Percentiles rank a stretch among this genome's conserved stretches.
Conservation (phyloP, 176 grass and related monocot genomes). For the Paspalum vaginatum region DNA sequence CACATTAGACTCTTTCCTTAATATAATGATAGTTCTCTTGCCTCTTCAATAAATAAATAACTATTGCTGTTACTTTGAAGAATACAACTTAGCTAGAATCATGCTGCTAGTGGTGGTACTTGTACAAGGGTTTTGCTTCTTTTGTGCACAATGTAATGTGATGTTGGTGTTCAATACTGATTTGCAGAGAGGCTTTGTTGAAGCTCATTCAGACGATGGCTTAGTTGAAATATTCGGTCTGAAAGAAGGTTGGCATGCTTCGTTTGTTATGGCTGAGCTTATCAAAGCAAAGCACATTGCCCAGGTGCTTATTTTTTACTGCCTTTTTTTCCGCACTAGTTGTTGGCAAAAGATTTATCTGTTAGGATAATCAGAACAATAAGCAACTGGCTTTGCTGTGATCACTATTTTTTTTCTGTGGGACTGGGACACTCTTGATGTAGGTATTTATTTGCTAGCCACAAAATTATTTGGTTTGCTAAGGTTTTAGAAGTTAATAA, state of each 20-base stretch:
- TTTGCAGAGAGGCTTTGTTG: slow-evolving; percentile 77
- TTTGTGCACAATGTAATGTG: not conserved
- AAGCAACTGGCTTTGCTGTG: not conserved
- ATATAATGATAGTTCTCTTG: no score
- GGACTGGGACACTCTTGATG: not conserved
- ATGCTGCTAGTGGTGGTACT: not conserved
- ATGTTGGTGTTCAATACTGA: slow-evolving; percentile 17
- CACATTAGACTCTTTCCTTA: no score
- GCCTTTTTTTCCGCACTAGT: not conserved
- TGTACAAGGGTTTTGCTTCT: slow-evolving; percentile 16
- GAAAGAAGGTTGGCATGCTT: slow-evolving; percentile 99
- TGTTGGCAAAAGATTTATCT: not conserved
- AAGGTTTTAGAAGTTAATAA: not conserved
- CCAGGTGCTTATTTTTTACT: slow-evolving; percentile 58
- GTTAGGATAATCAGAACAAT: not conserved
- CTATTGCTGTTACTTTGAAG: not conserved
- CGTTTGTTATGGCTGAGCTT: slow-evolving; percentile 90
- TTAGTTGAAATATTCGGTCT: slow-evolving; percentile 98
- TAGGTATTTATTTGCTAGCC: not conserved
- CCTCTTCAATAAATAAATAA: not conserved
- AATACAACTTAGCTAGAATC: not conserved
- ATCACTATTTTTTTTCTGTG: not conserved
- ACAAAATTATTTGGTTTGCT: not conserved
- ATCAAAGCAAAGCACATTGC: slow-evolving; percentile 96
- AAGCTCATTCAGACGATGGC: slow-evolving; percentile 91